A percentile compares a stretch with the other conserved stretches of the same genome.
phyloP scores from a whole-genome alignment of 768 basidiomycete species.

The Albatrellus ellisii region DNA sequence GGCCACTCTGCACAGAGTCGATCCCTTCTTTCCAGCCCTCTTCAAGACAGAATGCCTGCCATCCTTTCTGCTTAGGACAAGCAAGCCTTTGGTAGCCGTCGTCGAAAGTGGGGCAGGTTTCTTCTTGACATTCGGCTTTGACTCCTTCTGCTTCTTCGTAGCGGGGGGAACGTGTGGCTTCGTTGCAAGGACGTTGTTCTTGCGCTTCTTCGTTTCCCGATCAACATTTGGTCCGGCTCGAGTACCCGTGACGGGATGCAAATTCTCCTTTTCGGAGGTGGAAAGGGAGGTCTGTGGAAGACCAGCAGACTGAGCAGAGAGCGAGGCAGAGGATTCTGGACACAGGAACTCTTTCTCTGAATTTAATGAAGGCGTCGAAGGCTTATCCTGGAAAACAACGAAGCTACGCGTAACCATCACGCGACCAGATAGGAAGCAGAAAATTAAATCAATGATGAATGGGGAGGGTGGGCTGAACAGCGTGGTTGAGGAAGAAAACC shows the following conservation, averaged over 20 bases:
- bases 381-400: conserved; percentile 50
- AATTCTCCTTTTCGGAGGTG: conserved; percentile 58
- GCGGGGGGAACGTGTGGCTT: conserved; percentile 30
- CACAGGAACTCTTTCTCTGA: conserved; percentile 18
- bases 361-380: conserved; percentile 24
- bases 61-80: background rate
- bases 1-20: background rate
- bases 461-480: conserved; percentile 1
- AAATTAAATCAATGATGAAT: conserved; percentile 7
- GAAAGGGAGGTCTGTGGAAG: conserved; percentile 17
- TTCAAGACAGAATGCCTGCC: conserved; percentile 10
- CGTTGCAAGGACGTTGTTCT: conserved; percentile 40
- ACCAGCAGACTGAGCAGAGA: conserved; percentile 18
- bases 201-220: conserved; percentile 45
- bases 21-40: conserved; percentile 3
- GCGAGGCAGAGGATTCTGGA: conserved; percentile 13
- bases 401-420: conserved; percentile 47
- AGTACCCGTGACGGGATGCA: conserved; percentile 61
- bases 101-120: conserved; percentile 40
- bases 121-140: conserved; percentile 42
- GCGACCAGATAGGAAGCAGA: conserved; percentile 7
- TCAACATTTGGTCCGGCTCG: conserved; percentile 29
- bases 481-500: too few species aligned
- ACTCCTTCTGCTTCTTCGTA: conserved; percentile 32
- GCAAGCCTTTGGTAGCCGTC: conserved; percentile 12